Conservation (phyloP, 2,329 filamentous ascomycete species). For the Colletotrichum spaethianum region DNA sequence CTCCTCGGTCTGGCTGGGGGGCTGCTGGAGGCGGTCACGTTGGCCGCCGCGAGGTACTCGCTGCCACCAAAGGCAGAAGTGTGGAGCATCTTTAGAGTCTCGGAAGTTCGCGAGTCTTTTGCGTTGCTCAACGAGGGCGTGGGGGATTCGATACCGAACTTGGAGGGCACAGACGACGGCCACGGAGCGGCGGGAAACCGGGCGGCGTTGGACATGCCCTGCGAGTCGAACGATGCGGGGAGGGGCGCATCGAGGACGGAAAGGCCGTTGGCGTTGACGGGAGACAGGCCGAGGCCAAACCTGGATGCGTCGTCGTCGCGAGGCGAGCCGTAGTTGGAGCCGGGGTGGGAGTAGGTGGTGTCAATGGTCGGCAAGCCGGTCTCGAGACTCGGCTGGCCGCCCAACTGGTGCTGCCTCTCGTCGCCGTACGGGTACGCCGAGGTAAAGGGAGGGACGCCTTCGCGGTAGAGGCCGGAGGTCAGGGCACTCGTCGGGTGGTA, state of each 20-base stretch:
- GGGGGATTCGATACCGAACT: constrained; percentile 90
- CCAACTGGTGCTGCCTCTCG: constrained; percentile 60
- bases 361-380: constrained; percentile 72
- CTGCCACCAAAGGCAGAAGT: constrained; percentile 78
- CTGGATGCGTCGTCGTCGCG: constrained; percentile 74
- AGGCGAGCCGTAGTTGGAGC: constrained; percentile 84
- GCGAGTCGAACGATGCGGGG: constrained; percentile 95
- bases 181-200: constrained; percentile 84
- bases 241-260: constrained; percentile 94
- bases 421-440: constrained; percentile 57
- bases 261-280: constrained; percentile 78
- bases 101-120: constrained; percentile 73
- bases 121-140: constrained; percentile 79
- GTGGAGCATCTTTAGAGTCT: constrained; percentile 75
- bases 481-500: constrained; percentile 79
- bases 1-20: constrained; percentile 71
- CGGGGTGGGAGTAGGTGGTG: constrained; percentile 68
- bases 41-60: constrained; percentile 71
- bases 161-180: constrained; percentile 91
- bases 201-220: constrained; percentile 92
- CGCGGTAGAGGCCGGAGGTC: constrained; percentile 68
- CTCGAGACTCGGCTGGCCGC: constrained; percentile 67
- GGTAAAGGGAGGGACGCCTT: constrained; percentile 55
- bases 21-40: constrained; percentile 55
- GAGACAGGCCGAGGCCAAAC: constrained; percentile 83